phyloP scores from a whole-genome alignment of 2,329 filamentous ascomycete species.

The Elsinoe ampelina region DNA sequence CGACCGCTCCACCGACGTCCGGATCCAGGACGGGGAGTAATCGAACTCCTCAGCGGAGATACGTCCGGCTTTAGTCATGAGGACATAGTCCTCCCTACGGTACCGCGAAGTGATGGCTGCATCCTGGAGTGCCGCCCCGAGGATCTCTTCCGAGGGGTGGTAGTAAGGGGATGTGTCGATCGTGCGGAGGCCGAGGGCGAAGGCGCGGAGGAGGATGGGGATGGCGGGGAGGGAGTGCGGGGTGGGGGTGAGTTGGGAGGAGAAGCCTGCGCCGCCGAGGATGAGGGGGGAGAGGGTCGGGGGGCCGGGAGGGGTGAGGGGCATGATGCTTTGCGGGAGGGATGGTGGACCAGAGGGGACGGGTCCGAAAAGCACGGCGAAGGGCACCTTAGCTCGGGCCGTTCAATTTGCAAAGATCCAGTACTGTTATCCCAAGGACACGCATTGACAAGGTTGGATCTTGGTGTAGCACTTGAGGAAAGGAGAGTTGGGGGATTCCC shows the following conservation, averaged over 20 bases:
- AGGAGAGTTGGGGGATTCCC: too few relatives aligned
- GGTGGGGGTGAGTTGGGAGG: constrained; percentile 63
- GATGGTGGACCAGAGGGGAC: background rate
- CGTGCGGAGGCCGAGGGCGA: constrained; percentile 56
- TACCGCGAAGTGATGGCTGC: constrained; percentile 45
- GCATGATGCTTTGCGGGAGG: background rate
- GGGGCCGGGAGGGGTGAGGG: background rate
- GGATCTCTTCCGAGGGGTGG: constrained; percentile 65
- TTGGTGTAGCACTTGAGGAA: too few relatives aligned
- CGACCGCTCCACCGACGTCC: constrained; percentile 52
- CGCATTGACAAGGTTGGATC: too few relatives aligned
- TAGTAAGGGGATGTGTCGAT: constrained; percentile 85
- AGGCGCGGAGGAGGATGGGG: constrained; percentile 57
- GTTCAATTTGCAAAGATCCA: too few relatives aligned
- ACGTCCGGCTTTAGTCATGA: constrained; percentile 65
- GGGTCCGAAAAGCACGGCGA: too few relatives aligned
- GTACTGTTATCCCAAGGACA: too few relatives aligned
- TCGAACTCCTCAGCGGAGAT: constrained; percentile 55
- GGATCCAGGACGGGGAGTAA: constrained; percentile 55
- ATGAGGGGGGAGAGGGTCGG: constrained; percentile 58
- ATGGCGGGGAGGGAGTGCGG: constrained; percentile 56
- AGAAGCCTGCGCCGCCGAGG: constrained; percentile 75
- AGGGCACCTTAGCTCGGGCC: too few relatives aligned
- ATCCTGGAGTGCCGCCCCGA: constrained; percentile 47
- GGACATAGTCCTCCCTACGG: constrained; percentile 47